phyloP scores from a whole-genome alignment of 768 basidiomycete species.

The Lactarius hatsudake region DNA sequence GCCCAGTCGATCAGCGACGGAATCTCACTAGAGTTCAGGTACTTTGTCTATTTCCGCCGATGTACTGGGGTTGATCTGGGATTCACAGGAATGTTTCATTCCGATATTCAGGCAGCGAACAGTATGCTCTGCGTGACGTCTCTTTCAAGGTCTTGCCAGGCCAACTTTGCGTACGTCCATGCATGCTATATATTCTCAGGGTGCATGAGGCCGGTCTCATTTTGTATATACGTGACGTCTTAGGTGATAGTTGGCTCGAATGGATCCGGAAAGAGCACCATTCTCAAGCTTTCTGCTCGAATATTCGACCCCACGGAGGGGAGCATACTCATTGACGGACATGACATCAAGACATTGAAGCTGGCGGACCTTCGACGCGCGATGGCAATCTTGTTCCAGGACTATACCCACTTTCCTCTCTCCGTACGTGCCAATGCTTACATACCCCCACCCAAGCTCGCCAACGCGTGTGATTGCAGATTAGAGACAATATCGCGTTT shows the following conservation, averaged over 20 bases:
- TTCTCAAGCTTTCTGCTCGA: conserved; percentile 69
- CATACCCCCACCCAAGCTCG: not conserved
- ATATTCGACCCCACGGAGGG: conserved; percentile 71
- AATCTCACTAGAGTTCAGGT: conserved; percentile 65
- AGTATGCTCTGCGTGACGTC: conserved; percentile 54
- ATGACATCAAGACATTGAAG: conserved; percentile 57
- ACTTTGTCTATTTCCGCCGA: conserved; percentile 26
- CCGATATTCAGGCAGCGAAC: conserved; percentile 53
- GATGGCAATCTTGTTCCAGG: conserved; percentile 76
- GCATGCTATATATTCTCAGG: not conserved
- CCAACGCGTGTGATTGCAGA: conserved; percentile 39
- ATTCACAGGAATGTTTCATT: conserved; percentile 65
- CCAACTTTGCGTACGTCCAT: conserved; percentile 63
- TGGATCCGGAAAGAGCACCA: conserved; percentile 77
- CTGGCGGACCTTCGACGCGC: conserved; percentile 63
- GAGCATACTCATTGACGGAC: conserved; percentile 59
- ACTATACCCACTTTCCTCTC: conserved; percentile 76
- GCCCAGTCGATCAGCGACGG: conserved; percentile 18
- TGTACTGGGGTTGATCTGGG: conserved; percentile 26
- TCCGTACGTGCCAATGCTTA: conserved; percentile 46
- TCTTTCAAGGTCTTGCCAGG: conserved; percentile 71
- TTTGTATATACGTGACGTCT: not conserved
- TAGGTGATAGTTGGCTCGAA: conserved; percentile 78
- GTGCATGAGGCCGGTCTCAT: not conserved
- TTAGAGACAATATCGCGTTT: conserved; percentile 73